Evolutionary conservation across 2,329 filamentous ascomycete species (phyloP).

Genomic region (Fusarium ramigenum): DNA sequence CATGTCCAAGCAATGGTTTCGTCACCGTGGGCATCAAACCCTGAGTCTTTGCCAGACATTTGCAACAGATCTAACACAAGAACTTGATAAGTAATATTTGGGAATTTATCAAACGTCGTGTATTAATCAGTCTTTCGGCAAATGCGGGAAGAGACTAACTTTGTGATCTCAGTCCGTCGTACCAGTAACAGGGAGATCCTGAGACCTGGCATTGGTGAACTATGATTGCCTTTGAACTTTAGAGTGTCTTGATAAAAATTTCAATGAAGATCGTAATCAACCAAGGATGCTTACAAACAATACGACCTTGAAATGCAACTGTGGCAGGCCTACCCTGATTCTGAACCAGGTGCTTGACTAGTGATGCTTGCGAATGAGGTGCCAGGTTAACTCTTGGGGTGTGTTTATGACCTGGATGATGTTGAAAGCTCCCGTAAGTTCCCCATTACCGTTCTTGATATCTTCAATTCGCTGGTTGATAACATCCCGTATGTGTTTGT

Average conservation of each 20-base stretch:
- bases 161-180: neutral
- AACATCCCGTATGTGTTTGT: neutral
- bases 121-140: neutral
- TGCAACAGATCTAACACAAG: neutral
- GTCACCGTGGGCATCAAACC: neutral
- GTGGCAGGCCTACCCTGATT: neutral
- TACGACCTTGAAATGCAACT: neutral
- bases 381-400: neutral
- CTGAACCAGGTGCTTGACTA: neutral
- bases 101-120: neutral
- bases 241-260: neutral
- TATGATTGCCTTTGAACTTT: neutral
- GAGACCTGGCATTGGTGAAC: neutral
- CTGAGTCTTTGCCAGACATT: neutral
- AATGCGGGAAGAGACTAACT: neutral
- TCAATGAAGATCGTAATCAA: too few species aligned
- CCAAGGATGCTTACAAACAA: neutral
- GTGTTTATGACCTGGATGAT: neutral
- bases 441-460: neutral
- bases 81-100: neutral
- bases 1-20: neutral
- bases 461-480: constrained; percentile 6
- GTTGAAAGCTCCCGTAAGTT: neutral
- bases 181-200: neutral
- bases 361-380: neutral